Conservation (phyloP, 345 rosid species). For the Heritiera fomes region DNA sequence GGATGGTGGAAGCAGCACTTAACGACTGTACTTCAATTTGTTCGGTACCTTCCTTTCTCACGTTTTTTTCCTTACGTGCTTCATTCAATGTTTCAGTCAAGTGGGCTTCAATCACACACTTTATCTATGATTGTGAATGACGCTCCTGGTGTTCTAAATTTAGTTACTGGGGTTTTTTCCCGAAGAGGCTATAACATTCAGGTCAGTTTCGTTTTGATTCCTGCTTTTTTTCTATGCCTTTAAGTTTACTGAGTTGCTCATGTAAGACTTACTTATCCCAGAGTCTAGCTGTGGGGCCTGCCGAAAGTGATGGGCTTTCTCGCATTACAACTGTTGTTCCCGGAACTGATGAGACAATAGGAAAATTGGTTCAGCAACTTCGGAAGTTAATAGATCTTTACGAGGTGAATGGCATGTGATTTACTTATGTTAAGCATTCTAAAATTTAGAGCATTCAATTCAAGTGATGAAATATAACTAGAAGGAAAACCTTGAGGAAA, state of each 20-base stretch:
- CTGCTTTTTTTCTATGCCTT: background rate
- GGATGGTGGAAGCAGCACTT: background rate
- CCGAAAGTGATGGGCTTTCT: conserved; percentile 69
- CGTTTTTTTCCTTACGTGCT: background rate
- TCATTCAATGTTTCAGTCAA: conserved; percentile 48
- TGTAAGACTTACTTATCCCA: conserved; percentile 24
- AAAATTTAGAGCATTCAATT: background rate
- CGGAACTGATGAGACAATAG: conserved; percentile 67
- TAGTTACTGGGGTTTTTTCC: conserved; percentile 76
- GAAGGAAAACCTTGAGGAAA: background rate
- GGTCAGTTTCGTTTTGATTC: conserved; percentile 36
- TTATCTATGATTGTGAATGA: conserved; percentile 77
- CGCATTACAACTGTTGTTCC: conserved; percentile 78
- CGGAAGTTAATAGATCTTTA: conserved; percentile 66
- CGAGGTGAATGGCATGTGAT: conserved; percentile 43
- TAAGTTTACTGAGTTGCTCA: background rate
- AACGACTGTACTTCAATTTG: background rate
- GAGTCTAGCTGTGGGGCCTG: conserved; percentile 75
- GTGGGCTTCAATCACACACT: conserved; percentile 82
- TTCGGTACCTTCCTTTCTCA: background rate
- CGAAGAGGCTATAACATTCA: conserved; percentile 91
- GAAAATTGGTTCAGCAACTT: conserved; percentile 68
- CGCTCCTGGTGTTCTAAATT: conserved; percentile 84
- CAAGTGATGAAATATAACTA: background rate
- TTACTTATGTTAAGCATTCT: background rate